A percentile compares a stretch with the other conserved stretches of the same genome.
phyloP scores from a whole-genome alignment of 495 filamentous ascomycete genomes.

The Aspergillus avenaceus region DNA sequence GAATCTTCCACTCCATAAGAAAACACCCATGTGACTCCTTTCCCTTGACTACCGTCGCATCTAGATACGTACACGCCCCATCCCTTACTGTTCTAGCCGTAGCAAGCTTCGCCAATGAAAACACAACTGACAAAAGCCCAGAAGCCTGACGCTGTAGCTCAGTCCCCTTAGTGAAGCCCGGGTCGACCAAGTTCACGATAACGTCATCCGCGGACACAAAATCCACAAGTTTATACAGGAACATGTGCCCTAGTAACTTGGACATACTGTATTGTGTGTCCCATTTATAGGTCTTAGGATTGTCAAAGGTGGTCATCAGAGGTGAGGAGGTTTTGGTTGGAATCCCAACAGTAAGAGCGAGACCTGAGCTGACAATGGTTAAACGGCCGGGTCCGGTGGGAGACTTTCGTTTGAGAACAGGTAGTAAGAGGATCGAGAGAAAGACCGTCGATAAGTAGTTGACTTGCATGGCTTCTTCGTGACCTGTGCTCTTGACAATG shows the following conservation, averaged over 20 bases:
- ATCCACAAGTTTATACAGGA: constrained; percentile 37
- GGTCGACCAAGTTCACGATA: constrained; percentile 44
- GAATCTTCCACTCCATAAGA: constrained; percentile 37
- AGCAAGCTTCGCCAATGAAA: constrained; percentile 17
- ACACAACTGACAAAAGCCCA: constrained; percentile 7
- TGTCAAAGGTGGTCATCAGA: constrained; percentile 42
- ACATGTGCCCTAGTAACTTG: constrained; percentile 41
- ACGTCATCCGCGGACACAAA: constrained; percentile 40
- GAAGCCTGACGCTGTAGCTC: constrained; percentile 27
- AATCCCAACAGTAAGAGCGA: constrained; percentile 31
- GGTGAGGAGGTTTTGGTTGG: constrained; percentile 21
- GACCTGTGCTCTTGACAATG: constrained; percentile 32
- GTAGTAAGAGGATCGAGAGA: constrained; percentile 45
- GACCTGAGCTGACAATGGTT: constrained; percentile 35
- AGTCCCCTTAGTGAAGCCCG: constrained; percentile 42
- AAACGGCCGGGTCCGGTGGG: constrained; percentile 28
- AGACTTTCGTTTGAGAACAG: constrained; percentile 26
- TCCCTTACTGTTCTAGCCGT: constrained; percentile 24
- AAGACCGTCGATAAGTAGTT: constrained; percentile 46
- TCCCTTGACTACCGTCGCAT: constrained; percentile 34
- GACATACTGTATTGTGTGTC: constrained; percentile 34
- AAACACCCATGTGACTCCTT: constrained; percentile 43
- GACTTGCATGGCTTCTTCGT: constrained; percentile 28
- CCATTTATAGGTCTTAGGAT: constrained; percentile 28
- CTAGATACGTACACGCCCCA: constrained; percentile 36